Evolutionary conservation across 2,329 filamentous ascomycete genomes (phyloP), one percentile per base, ranked within the genome.

Genomic region (Claviceps fusiformis): DNA sequence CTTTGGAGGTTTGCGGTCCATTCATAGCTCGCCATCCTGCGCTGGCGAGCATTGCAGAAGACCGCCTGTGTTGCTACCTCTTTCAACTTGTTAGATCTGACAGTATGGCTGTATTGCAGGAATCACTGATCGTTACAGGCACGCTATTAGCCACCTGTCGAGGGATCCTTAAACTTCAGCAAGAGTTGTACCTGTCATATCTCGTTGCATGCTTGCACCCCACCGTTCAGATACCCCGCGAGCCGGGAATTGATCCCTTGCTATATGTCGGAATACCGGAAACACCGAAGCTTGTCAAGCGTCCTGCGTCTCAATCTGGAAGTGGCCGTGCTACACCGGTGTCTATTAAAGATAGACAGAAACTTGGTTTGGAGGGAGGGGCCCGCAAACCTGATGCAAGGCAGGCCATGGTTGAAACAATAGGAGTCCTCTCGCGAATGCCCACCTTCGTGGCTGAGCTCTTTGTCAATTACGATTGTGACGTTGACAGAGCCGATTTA

Each of bases 391-490:
- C 93, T 3, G 95, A 98, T 70, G 91, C 93, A 35, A 81, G 93
- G 61, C 93, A 98, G 74, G 91, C 93, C 37, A 98, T 98, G 93
- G 89, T 98, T 5, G 93, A 98, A 71, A 95, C 88, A 62, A 86
- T 98, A 48, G 91, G 92, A 41, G 90, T 92, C 54, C 75, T 98
- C 57, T 88, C 90, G 43, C 81, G 95, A 46, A 95, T 98, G 75
- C 90, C 93, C 0, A 91, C 85, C 46, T 98, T 95, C 66, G 90
- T 97, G 82, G 83, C 87, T 11, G 95, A 98, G 68, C 77, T 98
- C 8, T 98, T 96, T 67, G 83, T 97, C 70, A 98, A 98, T 69
- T 98, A 97, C 66, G 93, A 98, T 69, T 98, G 92, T 65, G 91
- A 97, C 65, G 84, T 89, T 53, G 89, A 98, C 65, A 82, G 91